Evolutionary conservation across 2,329 filamentous ascomycete genomes (phyloP), one percentile per base, ranked within the genome.

Genomic region (Ophiostoma quercus): DNA sequence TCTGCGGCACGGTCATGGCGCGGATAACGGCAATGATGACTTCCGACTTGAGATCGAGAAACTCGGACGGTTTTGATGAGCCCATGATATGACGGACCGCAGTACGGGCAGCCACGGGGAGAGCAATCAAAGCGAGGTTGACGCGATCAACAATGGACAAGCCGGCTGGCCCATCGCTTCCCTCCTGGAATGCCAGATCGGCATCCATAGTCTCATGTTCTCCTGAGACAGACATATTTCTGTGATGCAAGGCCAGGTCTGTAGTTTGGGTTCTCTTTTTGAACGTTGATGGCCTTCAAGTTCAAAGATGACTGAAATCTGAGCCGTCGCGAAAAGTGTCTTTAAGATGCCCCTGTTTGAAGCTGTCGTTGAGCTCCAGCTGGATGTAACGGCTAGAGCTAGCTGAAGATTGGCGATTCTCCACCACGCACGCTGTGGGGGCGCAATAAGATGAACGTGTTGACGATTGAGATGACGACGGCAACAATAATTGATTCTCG

Each of bases 1-100:
- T 34, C 14, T 63, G 68, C 14, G 67, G 69, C 37, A 67, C 39
- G 39, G 57, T 47, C 62, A 92, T 82, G 0, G 85, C 85, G 25
- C 92, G 89, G n/a, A 97, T 78, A 19, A 95, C 80, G 34, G 87
- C 85, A 70, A 97, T 83, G 0, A 85, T 88, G 69, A 97, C 76
- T 70, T 91, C 90, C 16, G 90, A 94, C 68, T 85, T 85, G 3
- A 97, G 80, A 77, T 96, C 90, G 80, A 94, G 89, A 81, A 95
- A 92, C 66, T 87, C 86, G 4, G 90, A 87, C 8, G 88, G 88
- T 43, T 89, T 84, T 0, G 93, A 92, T 57, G 90, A 79, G 37
- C 84, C 85, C 8, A 97, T 82, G 2, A 88, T 76, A 75, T 93
- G 90, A 66, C 84, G 80, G 14, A 91, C 72, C 1, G 87, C 83